These are phyloP conservation scores for Pythium angustatum DNA, from an alignment of 352 stramenopile genomes.

Conservation along the genomic window DNA sequence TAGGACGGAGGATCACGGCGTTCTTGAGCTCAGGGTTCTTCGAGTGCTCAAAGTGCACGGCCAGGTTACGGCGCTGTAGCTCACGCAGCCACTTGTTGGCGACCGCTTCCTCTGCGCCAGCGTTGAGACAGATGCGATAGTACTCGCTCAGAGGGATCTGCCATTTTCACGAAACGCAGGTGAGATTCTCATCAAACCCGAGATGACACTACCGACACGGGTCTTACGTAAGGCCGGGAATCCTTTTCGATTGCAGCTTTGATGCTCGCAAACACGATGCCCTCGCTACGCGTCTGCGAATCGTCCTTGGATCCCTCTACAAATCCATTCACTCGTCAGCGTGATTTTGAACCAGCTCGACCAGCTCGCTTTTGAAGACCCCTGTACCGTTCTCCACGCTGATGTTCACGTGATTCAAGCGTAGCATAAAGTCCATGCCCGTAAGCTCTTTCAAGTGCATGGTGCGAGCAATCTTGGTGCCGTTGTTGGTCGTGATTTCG, in stretches of 20 bases:
- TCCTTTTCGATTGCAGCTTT: constrained; percentile 68
- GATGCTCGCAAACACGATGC: constrained; percentile 62
- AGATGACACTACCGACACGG: neutral
- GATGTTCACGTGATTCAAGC: constrained; percentile 68
- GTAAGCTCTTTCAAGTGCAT: constrained; percentile 63
- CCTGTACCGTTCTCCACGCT: constrained; percentile 47
- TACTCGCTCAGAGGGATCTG: constrained; percentile 72
- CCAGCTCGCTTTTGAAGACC: neutral
- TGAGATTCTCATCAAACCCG: neutral
- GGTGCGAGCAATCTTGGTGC: constrained; percentile 66
- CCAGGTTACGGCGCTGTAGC: constrained; percentile 72
- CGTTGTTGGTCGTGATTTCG: constrained; percentile 64
- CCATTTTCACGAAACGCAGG: constrained; percentile 1
- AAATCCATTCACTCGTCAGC: neutral
- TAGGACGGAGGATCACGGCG: constrained; percentile 66
- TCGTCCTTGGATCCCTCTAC: constrained; percentile 41
- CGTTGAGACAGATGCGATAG: constrained; percentile 73
- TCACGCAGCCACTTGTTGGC: constrained; percentile 79
- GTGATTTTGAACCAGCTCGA: neutral
- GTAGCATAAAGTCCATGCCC: constrained; percentile 66
- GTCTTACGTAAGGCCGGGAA: constrained; percentile 47
- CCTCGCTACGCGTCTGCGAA: constrained; percentile 36
- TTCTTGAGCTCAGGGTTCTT: constrained; percentile 66
- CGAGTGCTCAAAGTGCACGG: constrained; percentile 74
- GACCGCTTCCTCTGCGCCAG: constrained; percentile 61